These are phyloP conservation scores for Fusarium sp. DNA, from an alignment of 2,329 filamentous ascomycete species.

Conservation along the genomic window DNA sequence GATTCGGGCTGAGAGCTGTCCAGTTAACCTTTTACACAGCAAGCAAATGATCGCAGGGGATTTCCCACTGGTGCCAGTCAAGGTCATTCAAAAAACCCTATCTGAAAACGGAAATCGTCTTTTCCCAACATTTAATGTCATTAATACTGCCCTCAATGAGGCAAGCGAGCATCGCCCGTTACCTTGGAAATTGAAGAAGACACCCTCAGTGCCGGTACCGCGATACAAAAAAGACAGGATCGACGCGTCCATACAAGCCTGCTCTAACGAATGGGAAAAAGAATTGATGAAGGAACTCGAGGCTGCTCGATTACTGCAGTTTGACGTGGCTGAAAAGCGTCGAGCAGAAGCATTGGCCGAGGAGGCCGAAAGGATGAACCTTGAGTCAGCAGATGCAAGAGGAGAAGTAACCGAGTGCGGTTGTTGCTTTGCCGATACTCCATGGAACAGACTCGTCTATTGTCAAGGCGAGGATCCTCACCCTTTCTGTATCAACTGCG, in stretches of 20 bases:
- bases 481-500: conserved; percentile 76
- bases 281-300: conserved; percentile 34
- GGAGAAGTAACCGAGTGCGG: conserved; percentile 72
- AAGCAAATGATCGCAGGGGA: conserved; percentile 33
- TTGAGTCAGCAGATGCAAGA: conserved; percentile 52
- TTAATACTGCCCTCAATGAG: conserved; percentile 9
- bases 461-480: conserved; percentile 70
- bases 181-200: conserved; percentile 20
- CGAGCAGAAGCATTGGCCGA: conserved; percentile 42
- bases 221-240: conserved; percentile 16
- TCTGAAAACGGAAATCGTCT: conserved; percentile 15
- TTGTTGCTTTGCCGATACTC: conserved; percentile 75
- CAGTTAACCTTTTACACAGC: conserved; percentile 21
- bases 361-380: conserved; percentile 50
- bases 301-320: conserved; percentile 22
- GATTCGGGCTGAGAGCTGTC: background rate
- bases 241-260: background rate
- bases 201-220: background rate
- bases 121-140: conserved; percentile 26
- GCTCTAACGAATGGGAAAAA: background rate
- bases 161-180: background rate
- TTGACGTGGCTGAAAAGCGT: conserved; percentile 37
- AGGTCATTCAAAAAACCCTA: conserved; percentile 16
- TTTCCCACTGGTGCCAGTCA: conserved; percentile 32
- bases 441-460: conserved; percentile 73